Evolutionary conservation across 1,284 basidiomycete genomes (phyloP).

Genomic region (Leccinum laetum): DNA sequence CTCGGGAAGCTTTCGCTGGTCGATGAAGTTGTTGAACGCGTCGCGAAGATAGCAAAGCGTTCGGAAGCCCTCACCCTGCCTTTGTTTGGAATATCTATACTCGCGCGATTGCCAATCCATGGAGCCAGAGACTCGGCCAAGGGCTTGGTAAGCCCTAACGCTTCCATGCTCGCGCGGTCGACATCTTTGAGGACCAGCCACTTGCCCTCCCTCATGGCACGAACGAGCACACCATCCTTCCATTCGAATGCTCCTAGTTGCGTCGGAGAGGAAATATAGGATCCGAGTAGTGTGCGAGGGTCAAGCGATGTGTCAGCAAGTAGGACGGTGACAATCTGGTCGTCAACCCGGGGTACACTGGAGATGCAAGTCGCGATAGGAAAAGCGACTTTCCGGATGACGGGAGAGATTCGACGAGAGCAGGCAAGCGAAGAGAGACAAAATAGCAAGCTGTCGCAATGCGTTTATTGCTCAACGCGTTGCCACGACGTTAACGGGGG

Average conservation of each 20-base stretch:
- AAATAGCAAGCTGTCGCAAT: constrained; percentile 68
- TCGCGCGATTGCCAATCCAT: constrained; percentile 75
- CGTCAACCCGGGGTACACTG: constrained; percentile 56
- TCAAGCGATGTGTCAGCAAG: constrained; percentile 96
- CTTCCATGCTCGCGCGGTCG: constrained; percentile 86
- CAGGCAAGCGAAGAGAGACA: constrained; percentile 71
- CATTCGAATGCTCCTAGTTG: constrained; percentile 93
- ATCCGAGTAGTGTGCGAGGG: constrained; percentile 91
- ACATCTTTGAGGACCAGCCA: constrained; percentile 97
- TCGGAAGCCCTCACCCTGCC: constrained; percentile 71
- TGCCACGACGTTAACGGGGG: constrained; percentile 52
- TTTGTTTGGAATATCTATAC: constrained; percentile 69
- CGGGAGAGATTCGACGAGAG: constrained; percentile 84
- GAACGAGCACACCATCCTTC: constrained; percentile 93
- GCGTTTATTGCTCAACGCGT: constrained; percentile 65
- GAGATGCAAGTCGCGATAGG: constrained; percentile 72
- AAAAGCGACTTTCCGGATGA: constrained; percentile 92
- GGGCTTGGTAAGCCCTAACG: constrained; percentile 82
- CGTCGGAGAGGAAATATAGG: constrained; percentile 87
- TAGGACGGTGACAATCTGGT: constrained; percentile 81
- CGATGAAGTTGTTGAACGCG: constrained; percentile 59
- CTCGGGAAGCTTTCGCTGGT: constrained; percentile 44
- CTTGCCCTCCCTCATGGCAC: constrained; percentile 87
- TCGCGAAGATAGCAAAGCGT: constrained; percentile 81
- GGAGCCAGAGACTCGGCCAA: constrained; percentile 79